A percentile compares a stretch with the other conserved stretches of the same genome.
Evolutionary conservation across 2,329 filamentous ascomycete species (phyloP).

Genomic region (Penicillium polonicum): DNA sequence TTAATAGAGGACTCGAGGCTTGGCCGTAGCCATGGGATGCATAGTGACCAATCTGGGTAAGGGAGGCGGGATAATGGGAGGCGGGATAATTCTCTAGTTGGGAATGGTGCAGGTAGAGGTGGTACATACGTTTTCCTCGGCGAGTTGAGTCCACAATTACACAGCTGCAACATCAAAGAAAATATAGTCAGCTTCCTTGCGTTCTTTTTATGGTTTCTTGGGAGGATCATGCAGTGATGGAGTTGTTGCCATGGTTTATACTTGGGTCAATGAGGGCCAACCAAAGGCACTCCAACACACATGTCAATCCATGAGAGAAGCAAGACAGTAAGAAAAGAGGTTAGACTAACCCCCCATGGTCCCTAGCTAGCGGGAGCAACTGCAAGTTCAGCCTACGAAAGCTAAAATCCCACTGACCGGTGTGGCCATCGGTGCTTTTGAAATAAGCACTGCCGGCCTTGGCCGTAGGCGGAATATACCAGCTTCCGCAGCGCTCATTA

Average conservation of each 20-base stretch:
- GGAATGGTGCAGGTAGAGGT: neutral
- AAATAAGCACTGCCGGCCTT: conserved; percentile 84
- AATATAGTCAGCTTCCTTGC: conserved; percentile 9
- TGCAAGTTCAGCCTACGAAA: conserved; percentile 81
- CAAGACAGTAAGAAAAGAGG: neutral
- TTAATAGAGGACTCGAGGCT: neutral
- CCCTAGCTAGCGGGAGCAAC: conserved; percentile 66
- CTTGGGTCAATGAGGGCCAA: neutral
- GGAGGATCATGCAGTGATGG: conserved; percentile 1
- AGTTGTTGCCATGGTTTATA: neutral
- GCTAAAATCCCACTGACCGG: conserved; percentile 87
- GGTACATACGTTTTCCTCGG: conserved; percentile 71
- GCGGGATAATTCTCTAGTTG: neutral
- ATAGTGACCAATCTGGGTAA: neutral
- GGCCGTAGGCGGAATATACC: conserved; percentile 71
- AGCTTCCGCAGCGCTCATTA: conserved; percentile 93
- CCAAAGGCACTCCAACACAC: neutral
- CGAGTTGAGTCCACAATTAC: conserved; percentile 92
- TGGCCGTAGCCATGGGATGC: neutral
- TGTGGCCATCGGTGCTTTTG: conserved; percentile 96
- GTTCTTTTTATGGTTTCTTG: neutral
- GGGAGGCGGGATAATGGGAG: neutral
- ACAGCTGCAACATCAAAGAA: conserved; percentile 33
- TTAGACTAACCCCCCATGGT: conserved; percentile 62
- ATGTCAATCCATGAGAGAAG: neutral